Evolutionary conservation across 345 rosid genomes (phyloP).

Genomic region (Microcos paniculata): DNA sequence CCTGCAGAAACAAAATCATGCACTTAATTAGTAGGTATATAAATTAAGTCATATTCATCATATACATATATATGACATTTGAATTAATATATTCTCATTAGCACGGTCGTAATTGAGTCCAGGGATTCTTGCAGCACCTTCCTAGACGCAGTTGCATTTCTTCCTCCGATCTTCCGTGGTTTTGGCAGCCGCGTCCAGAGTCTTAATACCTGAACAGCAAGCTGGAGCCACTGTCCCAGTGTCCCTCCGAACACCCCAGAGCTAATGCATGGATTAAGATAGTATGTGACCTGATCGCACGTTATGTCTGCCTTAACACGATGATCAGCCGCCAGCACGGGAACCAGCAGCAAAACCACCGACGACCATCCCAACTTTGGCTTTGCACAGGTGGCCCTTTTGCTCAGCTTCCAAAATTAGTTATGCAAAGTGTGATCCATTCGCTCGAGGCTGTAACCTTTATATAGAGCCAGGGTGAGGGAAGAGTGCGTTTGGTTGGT

Average conservation of each 20-base stretch:
- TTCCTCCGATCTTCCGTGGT: slow-evolving; percentile 26
- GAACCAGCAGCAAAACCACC: background rate
- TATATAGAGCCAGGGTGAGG: no score
- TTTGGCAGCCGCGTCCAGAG: slow-evolving; percentile 17
- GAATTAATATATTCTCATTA: no score
- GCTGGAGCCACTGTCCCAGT: slow-evolving; percentile 20
- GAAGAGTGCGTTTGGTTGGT: no score
- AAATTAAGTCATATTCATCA: no score
- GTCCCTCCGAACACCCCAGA: slow-evolving; percentile 25
- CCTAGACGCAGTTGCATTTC: slow-evolving; percentile 31
- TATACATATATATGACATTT: no score
- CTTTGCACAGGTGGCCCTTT: background rate
- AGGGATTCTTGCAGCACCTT: slow-evolving; percentile 34
- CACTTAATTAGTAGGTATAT: no score
- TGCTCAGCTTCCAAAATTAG: no score
- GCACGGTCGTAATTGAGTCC: slow-evolving; percentile 20
- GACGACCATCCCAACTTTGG: background rate
- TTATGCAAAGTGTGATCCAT: no score
- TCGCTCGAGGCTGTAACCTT: no score
- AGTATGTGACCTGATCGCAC: slow-evolving; percentile 28
- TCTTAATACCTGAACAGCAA: slow-evolving; percentile 33
- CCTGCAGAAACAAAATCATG: no score
- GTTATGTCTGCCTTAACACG: slow-evolving; percentile 24
- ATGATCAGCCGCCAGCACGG: background rate
- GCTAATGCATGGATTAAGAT: slow-evolving; percentile 35